A percentile compares a stretch with the other conserved stretches of the same genome.
phyloP scores from a whole-genome alignment of 306 rosid genomes.

The Fagus crenata region DNA sequence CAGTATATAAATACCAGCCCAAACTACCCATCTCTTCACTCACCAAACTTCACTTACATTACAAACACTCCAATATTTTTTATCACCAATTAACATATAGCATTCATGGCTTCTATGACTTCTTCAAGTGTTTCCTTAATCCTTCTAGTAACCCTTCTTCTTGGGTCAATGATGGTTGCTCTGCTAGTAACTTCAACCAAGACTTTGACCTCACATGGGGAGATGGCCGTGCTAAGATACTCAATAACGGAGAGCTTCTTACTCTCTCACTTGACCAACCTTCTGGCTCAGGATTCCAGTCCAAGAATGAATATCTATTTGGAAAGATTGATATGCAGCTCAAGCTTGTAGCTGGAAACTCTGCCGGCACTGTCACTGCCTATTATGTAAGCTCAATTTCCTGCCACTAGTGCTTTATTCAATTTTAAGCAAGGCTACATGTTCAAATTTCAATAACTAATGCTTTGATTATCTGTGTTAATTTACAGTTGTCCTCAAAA shows the following conservation, averaged over 20 bases:
- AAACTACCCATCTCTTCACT: not conserved
- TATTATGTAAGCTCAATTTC: constrained; percentile 48
- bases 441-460: not conserved
- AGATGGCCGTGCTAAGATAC: constrained; percentile 62
- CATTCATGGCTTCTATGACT: constrained; percentile 30
- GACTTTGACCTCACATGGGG: constrained; percentile 70
- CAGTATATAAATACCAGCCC: not conserved
- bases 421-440: not conserved
- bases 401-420: not conserved
- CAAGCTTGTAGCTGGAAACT: constrained; percentile 73
- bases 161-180: constrained; percentile 30
- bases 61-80: not conserved
- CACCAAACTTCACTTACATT: not conserved
- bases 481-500: constrained; percentile 53
- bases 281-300: constrained; percentile 76
- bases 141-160: constrained; percentile 22
- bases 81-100: too few species aligned
- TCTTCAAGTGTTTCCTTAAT: not conserved
- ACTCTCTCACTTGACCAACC: constrained; percentile 53
- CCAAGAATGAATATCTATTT: constrained; percentile 56
- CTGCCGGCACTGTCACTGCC: constrained; percentile 83
- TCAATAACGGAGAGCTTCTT: constrained; percentile 56
- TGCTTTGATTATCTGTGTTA: not conserved
- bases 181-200: constrained; percentile 43
- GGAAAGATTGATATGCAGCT: constrained; percentile 74